phyloP scores from a whole-genome alignment of 2,329 filamentous ascomycete genomes.

The Colletotrichum godetiae region DNA sequence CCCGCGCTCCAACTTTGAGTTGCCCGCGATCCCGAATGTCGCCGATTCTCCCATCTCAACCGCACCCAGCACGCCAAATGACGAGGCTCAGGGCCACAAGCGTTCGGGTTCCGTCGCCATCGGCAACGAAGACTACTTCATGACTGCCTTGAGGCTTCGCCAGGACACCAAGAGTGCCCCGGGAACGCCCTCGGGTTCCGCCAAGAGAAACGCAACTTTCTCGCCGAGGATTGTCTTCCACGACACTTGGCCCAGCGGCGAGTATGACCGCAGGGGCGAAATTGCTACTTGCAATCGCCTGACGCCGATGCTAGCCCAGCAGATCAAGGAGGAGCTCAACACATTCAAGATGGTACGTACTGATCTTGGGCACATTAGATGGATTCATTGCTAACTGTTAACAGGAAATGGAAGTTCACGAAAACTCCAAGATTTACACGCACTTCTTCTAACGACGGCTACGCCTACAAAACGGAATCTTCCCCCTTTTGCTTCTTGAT shows the following conservation, averaged over 20 bases:
- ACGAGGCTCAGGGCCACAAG: conserved; percentile 76
- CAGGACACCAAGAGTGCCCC: conserved; percentile 85
- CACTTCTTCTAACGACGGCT: conserved; percentile 90
- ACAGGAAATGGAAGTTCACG: conserved; percentile 99
- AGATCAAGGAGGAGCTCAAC: conserved; percentile 99
- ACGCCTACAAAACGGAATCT: conserved; percentile 42
- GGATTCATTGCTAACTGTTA: conserved; percentile 50
- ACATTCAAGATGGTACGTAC: conserved; percentile 95
- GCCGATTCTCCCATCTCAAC: conserved; percentile 86
- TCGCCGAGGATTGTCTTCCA: conserved; percentile 95
- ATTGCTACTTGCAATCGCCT: conserved; percentile 98
- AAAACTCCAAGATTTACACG: conserved; percentile 98
- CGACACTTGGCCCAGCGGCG: conserved; percentile 94
- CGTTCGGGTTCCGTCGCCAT: conserved; percentile 78
- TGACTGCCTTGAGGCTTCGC: conserved; percentile 78
- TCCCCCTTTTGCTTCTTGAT: conserved; percentile 46
- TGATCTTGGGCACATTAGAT: neutral
- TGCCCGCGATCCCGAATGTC: conserved; percentile 71
- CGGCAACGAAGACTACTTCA: conserved; percentile 90
- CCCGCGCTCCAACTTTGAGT: conserved; percentile 42
- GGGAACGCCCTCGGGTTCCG: conserved; percentile 76
- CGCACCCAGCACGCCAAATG: conserved; percentile 87
- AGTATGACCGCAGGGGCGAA: conserved; percentile 96
- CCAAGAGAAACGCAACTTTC: conserved; percentile 77
- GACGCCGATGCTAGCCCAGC: conserved; percentile 96